Percentiles rank a stretch among this genome's conserved stretches.
These are phyloP conservation scores for Berkeleyomyces rouxiae DNA, from an alignment of 2,329 filamentous ascomycete genomes.

Conservation along the genomic window DNA sequence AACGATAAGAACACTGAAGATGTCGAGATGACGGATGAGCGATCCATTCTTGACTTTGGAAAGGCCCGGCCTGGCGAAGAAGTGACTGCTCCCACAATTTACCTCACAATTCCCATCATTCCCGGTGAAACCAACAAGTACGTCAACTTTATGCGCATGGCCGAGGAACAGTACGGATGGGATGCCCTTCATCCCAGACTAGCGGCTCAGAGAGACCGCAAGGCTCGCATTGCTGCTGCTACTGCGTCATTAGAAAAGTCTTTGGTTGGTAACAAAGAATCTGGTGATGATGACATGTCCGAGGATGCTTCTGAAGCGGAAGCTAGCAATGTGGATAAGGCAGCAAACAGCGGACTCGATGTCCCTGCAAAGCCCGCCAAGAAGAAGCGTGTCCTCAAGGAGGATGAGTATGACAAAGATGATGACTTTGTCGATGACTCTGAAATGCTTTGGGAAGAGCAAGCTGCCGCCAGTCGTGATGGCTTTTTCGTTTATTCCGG, in stretches of 20 bases:
- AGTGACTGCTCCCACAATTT: slow-evolving; percentile 53
- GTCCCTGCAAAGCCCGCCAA: slow-evolving; percentile 46
- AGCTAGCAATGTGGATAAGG: slow-evolving; percentile 76
- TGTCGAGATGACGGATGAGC: slow-evolving; percentile 22
- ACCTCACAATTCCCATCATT: slow-evolving; percentile 65
- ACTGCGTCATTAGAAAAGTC: slow-evolving; percentile 70
- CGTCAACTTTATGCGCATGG: slow-evolving; percentile 86
- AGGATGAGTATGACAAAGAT: slow-evolving; percentile 70
- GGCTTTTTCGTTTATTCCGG: slow-evolving; percentile 98
- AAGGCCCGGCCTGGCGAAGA: slow-evolving; percentile 43
- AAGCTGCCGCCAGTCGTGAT: slow-evolving; percentile 83
- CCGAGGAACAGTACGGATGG: slow-evolving; percentile 87
- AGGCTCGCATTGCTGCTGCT: slow-evolving; percentile 74
- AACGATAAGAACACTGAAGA: slow-evolving; percentile 38
- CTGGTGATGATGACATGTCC: slow-evolving; percentile 56
- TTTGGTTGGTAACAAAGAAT: slow-evolving; percentile 33
- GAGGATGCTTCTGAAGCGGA: slow-evolving; percentile 59
- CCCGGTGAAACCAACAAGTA: slow-evolving; percentile 68
- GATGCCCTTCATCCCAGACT: slow-evolving; percentile 82
- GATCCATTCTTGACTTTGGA: slow-evolving; percentile 46
- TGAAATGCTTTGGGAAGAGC: slow-evolving; percentile 86
- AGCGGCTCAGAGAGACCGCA: slow-evolving; percentile 73
- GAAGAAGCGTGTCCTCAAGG: slow-evolving; percentile 65
- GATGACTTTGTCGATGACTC: slow-evolving; percentile 86
- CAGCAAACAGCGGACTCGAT: slow-evolving; percentile 18